Evolutionary conservation across 116 monocot genomes (phyloP).

Genomic region (Zostera marina): DNA sequence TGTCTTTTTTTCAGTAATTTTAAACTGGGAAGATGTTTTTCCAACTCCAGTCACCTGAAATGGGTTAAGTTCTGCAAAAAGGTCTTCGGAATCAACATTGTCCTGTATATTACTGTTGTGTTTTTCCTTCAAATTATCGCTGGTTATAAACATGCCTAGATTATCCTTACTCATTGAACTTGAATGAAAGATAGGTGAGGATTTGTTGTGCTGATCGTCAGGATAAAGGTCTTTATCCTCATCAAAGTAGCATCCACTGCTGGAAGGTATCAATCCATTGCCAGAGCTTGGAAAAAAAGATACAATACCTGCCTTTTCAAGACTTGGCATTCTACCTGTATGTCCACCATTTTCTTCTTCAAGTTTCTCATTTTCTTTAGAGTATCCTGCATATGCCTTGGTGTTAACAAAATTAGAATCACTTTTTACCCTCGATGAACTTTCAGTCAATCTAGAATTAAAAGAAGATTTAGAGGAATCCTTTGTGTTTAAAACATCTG

Average conservation of each 20-base stretch:
- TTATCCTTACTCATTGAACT: conserved; percentile 20
- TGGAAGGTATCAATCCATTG: conserved; percentile 17
- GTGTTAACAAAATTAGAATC: conserved; percentile 10
- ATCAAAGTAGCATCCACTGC: conserved; percentile 28
- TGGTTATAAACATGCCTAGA: conserved; percentile 6
- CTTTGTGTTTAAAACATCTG: conserved; percentile 56
- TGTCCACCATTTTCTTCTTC: conserved; percentile 8
- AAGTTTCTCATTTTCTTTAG: conserved; percentile 11
- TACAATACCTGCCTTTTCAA: conserved; percentile 15
- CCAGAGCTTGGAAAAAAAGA: conserved; percentile 21
- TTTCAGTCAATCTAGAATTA: conserved; percentile 19
- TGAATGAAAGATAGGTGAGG: conserved; percentile 11
- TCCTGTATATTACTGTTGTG: conserved; percentile 18
- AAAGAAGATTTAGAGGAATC: conserved; percentile 27
- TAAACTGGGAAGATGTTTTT: conserved; percentile 23
- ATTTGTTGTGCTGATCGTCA: conserved; percentile 14
- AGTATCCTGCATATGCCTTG: conserved; percentile 7
- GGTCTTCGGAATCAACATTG: conserved; percentile 29
- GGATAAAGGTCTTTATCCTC: conserved; percentile 12
- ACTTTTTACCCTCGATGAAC: conserved; percentile 11
- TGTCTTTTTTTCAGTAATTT: conserved; percentile 26
- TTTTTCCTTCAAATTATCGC: conserved; percentile 10
- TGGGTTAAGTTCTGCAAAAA: conserved; percentile 89
- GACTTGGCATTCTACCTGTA: conserved; percentile 14
- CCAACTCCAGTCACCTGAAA: conserved; percentile 32